Conservation (phyloP, 495 filamentous ascomycete genomes). For the Aspergillus sclerotiicarbonarius region DNA sequence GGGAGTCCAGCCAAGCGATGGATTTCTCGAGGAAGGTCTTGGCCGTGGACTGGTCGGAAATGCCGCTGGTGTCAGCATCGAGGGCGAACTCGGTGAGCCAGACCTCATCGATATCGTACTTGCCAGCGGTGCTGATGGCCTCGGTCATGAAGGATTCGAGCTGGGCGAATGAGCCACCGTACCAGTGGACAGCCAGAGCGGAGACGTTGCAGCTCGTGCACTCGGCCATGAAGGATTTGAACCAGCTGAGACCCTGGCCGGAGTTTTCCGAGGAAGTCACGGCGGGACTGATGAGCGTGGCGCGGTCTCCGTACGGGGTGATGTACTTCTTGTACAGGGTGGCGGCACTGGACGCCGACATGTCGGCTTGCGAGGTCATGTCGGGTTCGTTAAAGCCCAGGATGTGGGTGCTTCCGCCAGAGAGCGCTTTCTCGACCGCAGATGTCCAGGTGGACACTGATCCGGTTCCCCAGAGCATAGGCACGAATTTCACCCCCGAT, state of each 20-base stretch:
- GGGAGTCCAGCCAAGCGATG: neutral
- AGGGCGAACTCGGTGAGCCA: constrained; percentile 2
- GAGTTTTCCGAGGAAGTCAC: neutral
- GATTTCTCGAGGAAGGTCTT: neutral
- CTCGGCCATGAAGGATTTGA: constrained; percentile 2
- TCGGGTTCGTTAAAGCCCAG: constrained; percentile 4
- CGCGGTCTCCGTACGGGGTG: neutral
- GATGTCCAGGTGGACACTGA: neutral
- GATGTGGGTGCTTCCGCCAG: neutral
- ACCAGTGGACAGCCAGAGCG: constrained; percentile 1
- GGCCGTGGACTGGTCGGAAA: neutral
- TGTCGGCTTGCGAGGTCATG: constrained; percentile 1
- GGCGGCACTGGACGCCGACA: neutral
- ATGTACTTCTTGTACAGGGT: neutral
- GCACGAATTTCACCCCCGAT: neutral
- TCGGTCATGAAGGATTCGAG: neutral
- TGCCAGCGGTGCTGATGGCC: neutral
- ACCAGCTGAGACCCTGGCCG: constrained; percentile 1
- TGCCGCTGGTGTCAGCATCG: neutral
- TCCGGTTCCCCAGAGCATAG: neutral
- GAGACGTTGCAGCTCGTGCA: constrained; percentile 1
- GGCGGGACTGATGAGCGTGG: neutral
- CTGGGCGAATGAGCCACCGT: neutral
- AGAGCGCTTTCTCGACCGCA: neutral
- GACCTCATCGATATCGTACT: constrained; percentile 1